Conservation (phyloP, 352 stramenopile species). For the Thraustotheca clavata region DNA sequence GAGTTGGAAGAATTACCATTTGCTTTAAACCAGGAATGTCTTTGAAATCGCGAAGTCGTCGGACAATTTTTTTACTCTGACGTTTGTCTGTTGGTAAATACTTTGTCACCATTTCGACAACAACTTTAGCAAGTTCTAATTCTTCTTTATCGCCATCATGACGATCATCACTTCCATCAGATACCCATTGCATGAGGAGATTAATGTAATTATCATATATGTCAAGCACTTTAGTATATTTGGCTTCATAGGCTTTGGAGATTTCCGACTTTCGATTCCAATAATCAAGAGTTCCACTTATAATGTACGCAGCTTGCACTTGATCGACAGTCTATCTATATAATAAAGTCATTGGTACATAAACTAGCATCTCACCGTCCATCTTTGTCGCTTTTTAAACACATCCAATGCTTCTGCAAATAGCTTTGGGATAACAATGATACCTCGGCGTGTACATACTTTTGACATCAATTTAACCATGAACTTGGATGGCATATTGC, state of each 20-base stretch:
- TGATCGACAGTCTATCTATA: not conserved
- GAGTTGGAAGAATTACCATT: not conserved
- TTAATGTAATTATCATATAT: not conserved
- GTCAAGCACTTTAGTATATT: not conserved
- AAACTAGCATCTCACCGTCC: not conserved
- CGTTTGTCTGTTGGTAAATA: not conserved
- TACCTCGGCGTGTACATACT: not conserved
- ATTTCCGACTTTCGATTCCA: not conserved
- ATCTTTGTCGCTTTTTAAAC: not conserved
- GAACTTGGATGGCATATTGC: not conserved
- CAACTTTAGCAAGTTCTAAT: not conserved
- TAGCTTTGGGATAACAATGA: not conserved
- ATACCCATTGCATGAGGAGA: not conserved
- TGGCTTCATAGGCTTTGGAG: not conserved
- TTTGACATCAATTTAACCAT: not conserved
- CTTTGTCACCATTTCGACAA: not conserved
- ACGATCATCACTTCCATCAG: not conserved
- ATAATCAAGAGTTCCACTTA: not conserved
- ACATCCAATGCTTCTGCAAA: not conserved
- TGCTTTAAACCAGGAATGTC: not conserved
- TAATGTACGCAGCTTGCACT: not conserved
- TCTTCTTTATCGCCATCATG: not conserved
- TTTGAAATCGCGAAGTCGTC: not conserved
- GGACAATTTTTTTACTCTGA: not conserved
- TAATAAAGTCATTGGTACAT: not conserved